Conservation (phyloP, 768 basidiomycete genomes). For the Kwoniella europaea region DNA sequence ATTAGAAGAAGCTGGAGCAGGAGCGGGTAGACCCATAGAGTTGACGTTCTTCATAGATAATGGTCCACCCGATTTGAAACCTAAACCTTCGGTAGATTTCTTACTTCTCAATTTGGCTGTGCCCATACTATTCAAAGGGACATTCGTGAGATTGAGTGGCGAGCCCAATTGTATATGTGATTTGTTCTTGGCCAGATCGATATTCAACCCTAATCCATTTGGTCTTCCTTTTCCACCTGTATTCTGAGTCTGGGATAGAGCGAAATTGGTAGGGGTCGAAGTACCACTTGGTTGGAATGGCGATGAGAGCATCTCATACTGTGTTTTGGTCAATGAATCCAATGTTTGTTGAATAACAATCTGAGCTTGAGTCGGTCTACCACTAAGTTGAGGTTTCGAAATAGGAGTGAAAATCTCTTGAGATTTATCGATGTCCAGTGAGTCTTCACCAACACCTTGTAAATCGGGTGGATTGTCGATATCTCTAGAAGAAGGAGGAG, state of each 20-base stretch:
- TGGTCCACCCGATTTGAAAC: background rate
- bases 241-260: background rate
- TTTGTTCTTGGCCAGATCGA: background rate
- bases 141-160: background rate
- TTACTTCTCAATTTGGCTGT: background rate
- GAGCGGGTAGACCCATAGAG: slow-evolving; percentile 17
- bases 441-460: background rate
- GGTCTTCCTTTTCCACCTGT: background rate
- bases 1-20: background rate
- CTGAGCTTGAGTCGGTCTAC: slow-evolving; percentile 1
- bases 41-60: slow-evolving; percentile 19
- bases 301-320: background rate
- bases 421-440: background rate
- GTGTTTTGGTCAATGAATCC: background rate
- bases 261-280: background rate
- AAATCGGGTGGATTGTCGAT: slow-evolving; percentile 4
- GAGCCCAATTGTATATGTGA: background rate
- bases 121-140: background rate
- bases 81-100: background rate
- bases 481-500: background rate
- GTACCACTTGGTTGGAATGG: slow-evolving; percentile 1
- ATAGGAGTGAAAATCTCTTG: slow-evolving; percentile 16
- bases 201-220: background rate
- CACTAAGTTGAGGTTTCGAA: background rate
- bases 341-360: slow-evolving; percentile 8